These are phyloP conservation scores for Ophiosphaerella narmari DNA, from an alignment of 2,329 filamentous ascomycete species.

Conservation along the genomic window DNA sequence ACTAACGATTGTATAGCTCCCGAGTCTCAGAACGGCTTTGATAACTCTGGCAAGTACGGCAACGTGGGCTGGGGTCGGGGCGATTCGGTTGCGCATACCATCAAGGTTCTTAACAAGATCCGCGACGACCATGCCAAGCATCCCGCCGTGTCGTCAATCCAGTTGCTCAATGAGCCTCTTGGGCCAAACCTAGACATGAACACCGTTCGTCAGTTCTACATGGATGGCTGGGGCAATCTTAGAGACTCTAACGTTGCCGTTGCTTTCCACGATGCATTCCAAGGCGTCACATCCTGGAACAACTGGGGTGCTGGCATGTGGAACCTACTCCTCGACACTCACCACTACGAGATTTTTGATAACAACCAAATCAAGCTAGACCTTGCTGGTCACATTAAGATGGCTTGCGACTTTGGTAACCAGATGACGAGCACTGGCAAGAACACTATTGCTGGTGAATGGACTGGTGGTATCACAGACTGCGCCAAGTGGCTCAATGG, in stretches of 20 bases:
- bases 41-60: constrained; percentile 64
- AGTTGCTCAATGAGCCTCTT: constrained; percentile 56
- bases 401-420: constrained; percentile 51
- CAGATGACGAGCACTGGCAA: constrained; percentile 54
- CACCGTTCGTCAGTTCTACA: constrained; percentile 52
- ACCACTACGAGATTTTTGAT: constrained; percentile 56
- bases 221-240: constrained; percentile 55
- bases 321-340: constrained; percentile 53
- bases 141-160: constrained; percentile 52
- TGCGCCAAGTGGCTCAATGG: constrained; percentile 56
- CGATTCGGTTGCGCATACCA: constrained; percentile 48
- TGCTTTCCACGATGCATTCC: constrained; percentile 55
- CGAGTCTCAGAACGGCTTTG: constrained; percentile 69
- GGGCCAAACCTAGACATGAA: constrained; percentile 50
- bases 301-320: constrained; percentile 52
- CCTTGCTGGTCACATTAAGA: constrained; percentile 46
- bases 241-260: constrained; percentile 49
- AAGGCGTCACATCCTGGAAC: constrained; percentile 51
- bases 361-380: constrained; percentile 42
- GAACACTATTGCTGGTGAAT: constrained; percentile 55
- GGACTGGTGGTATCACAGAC: constrained; percentile 54
- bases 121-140: constrained; percentile 52
- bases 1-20: constrained; percentile 49
- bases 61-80: constrained; percentile 52
- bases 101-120: constrained; percentile 52